Percentiles rank a stretch among this genome's conserved stretches.
Evolutionary conservation across 2,329 filamentous ascomycete species (phyloP).

Genomic region (Hypoxylon sp.): DNA sequence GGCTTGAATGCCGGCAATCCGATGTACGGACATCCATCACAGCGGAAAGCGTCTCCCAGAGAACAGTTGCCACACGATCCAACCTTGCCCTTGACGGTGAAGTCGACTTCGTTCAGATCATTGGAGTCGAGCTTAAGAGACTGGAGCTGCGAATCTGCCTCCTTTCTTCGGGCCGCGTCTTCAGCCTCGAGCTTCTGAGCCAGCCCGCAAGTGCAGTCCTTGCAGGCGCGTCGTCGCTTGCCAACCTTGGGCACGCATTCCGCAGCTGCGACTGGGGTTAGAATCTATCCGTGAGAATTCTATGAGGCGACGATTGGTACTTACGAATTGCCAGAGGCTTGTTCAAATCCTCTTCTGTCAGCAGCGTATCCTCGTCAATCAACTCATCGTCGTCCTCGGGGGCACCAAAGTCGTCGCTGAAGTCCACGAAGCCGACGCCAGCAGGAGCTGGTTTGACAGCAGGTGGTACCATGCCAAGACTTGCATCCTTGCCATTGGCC

Average conservation of each 20-base stretch:
- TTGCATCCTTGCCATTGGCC: slow-evolving; percentile 59
- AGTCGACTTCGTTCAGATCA: slow-evolving; percentile 92
- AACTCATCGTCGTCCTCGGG: slow-evolving; percentile 81
- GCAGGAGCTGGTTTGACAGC: slow-evolving; percentile 59
- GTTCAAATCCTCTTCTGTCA: slow-evolving; percentile 87
- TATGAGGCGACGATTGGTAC: slow-evolving; percentile 56
- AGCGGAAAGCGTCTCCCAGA: slow-evolving; percentile 89
- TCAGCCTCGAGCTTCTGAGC: slow-evolving; percentile 89
- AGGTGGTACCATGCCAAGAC: slow-evolving; percentile 55
- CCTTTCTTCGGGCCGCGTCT: slow-evolving; percentile 76
- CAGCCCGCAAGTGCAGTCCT: slow-evolving; percentile 97
- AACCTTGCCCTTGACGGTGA: slow-evolving; percentile 97
- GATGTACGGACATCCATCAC: slow-evolving; percentile 68
- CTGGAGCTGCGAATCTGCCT: slow-evolving; percentile 74
- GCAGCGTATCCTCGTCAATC: slow-evolving; percentile 90
- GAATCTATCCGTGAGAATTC: slow-evolving; percentile 22
- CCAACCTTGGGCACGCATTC: slow-evolving; percentile 90
- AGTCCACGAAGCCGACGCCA: slow-evolving; percentile 78
- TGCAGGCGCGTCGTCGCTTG: slow-evolving; percentile 93
- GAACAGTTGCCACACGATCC: slow-evolving; percentile 93
- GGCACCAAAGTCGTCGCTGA: slow-evolving; percentile 73
- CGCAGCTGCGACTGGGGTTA: slow-evolving; percentile 68
- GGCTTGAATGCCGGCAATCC: slow-evolving; percentile 92
- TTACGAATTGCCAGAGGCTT: slow-evolving; percentile 84
- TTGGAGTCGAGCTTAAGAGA: slow-evolving; percentile 79